Percentiles rank a stretch among this genome's conserved stretches.
Conservation (phyloP, 1,284 basidiomycete species). For the Omphalotus olearius region DNA sequence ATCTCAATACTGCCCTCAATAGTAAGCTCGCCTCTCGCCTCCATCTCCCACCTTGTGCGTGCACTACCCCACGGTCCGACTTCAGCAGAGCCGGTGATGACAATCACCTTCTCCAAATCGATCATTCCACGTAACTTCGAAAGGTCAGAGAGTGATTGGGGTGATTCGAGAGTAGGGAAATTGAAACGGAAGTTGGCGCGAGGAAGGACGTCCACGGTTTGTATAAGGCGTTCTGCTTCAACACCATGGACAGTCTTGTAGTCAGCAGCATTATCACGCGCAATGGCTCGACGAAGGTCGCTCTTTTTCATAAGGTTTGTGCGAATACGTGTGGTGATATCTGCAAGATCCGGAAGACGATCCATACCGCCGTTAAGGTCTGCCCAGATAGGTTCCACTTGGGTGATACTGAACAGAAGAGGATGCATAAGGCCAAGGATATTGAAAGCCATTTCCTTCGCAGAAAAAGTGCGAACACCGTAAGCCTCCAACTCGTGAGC, state of each 20-base stretch:
- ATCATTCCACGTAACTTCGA: conserved; percentile 79
- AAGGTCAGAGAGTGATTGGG: conserved; percentile 68
- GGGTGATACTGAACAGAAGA: conserved; percentile 99
- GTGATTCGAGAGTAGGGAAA: conserved; percentile 79
- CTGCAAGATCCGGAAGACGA: conserved; percentile 90
- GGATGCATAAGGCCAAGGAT: conserved; percentile 99
- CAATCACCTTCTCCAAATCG: conserved; percentile 94
- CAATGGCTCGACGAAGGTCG: conserved; percentile 88
- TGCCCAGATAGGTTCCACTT: conserved; percentile 99
- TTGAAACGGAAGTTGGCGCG: conserved; percentile 97
- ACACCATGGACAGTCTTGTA: conserved; percentile 90
- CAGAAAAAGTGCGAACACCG: conserved; percentile 96
- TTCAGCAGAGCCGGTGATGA: conserved; percentile 95
- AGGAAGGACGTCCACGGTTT: conserved; percentile 90
- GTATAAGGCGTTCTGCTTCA: conserved; percentile 90
- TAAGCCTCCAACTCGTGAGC: conserved; percentile 92
- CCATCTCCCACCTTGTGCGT: conserved; percentile 99
- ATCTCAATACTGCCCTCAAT: conserved; percentile 98
- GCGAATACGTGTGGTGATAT: conserved; percentile 87
- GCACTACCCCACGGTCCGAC: conserved; percentile 99
- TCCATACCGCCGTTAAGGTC: conserved; percentile 98
- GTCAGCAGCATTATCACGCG: conserved; percentile 92
- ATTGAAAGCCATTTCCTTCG: conserved; percentile 99
- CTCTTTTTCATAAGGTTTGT: conserved; percentile 75
- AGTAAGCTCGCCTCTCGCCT: conserved; percentile 88